Base-by-base conservation (phyloP, 345 rosid species). In the Brassica juncea region DNA sequence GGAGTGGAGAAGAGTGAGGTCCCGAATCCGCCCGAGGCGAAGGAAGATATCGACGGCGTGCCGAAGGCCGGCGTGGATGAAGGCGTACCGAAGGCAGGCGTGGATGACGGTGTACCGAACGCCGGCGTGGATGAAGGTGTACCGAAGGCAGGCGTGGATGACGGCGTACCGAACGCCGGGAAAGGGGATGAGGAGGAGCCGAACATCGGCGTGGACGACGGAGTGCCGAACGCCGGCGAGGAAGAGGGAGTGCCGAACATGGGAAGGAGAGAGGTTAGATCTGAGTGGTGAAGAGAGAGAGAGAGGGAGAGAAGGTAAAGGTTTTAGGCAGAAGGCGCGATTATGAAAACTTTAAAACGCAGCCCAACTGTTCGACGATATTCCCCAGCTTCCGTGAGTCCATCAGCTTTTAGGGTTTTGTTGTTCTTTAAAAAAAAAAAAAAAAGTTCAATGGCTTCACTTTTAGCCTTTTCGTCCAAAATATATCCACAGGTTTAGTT, bases 1-100 rank as follows among this genome's bases (percentile, higher is more conserved):
- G 95, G 98, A 12, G 91, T 81, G 37, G 95, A 87, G 88, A 92
- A 89, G 61, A 91, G 84, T 16, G 94, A 86, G 23, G 88, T 80
- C 34, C 93, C 93, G 19, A 87, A 87, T 70, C 85, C 85, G 11
- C 90, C 89, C 1, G 90, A 14, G 52, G 88, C 82, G 69, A 89
- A 91, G 62, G 94, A 86, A 15, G 97, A 70, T 16, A 76, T 66
- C n/a, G 89, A 84, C 3, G 90, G 89, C 6, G 92, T 84, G 0
- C 88, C 92, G 66, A 90, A 90, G 0, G 85, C 85, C 2, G 88
- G 87, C 7, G 92, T 81, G 1, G 86, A 70, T 1, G 90, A 84
- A 0, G 91, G 88, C 6, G 88, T 70, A 0, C 87, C 87, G 19
- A 86, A 86, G 3, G 86, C 86, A 1, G 89, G 84, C 0, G 88